A percentile compares a stretch with the other conserved stretches of the same genome.
phyloP scores from a whole-genome alignment of 805 yeast genomes.

The Teunomyces gatunensis region DNA sequence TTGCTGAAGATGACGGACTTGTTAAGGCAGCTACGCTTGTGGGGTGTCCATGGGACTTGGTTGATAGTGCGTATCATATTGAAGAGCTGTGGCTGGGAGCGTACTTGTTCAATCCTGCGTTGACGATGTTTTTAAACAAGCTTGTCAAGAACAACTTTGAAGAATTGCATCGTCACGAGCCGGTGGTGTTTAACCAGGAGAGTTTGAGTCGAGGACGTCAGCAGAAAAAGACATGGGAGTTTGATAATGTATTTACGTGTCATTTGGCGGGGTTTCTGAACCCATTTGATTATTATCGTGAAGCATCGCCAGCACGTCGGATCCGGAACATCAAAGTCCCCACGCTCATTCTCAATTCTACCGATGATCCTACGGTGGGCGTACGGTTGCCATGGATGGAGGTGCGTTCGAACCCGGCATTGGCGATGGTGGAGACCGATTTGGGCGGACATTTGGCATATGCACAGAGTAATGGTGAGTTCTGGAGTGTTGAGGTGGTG shows the following conservation, averaged over 20 bases:
- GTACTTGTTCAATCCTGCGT: constrained; percentile 33
- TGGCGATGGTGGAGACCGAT: constrained; percentile 55
- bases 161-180: constrained; percentile 26
- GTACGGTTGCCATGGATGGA: constrained; percentile 52
- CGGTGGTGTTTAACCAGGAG: constrained; percentile 27
- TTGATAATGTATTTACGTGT: constrained; percentile 66
- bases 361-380: constrained; percentile 76
- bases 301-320: constrained; percentile 56
- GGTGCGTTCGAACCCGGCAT: constrained; percentile 55
- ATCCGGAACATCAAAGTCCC: constrained; percentile 59
- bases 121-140: constrained; percentile 30
- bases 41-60: constrained; percentile 77
- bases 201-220: constrained; percentile 11
- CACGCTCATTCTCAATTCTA: constrained; percentile 56
- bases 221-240: constrained; percentile 45
- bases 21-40: constrained; percentile 51
- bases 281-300: constrained; percentile 63
- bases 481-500: constrained; percentile 56
- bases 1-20: constrained; percentile 29
- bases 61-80: constrained; percentile 45
- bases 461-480: constrained; percentile 56
- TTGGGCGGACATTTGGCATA: constrained; percentile 86
- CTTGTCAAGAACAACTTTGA: constrained; percentile 34
- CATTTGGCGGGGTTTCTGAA: constrained; percentile 63
- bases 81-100: constrained; percentile 33